A percentile compares a stretch with the other conserved stretches of the same genome.
Evolutionary conservation across 106 monocot species (phyloP).

Genomic region (Alisma plantagoaquatica): DNA sequence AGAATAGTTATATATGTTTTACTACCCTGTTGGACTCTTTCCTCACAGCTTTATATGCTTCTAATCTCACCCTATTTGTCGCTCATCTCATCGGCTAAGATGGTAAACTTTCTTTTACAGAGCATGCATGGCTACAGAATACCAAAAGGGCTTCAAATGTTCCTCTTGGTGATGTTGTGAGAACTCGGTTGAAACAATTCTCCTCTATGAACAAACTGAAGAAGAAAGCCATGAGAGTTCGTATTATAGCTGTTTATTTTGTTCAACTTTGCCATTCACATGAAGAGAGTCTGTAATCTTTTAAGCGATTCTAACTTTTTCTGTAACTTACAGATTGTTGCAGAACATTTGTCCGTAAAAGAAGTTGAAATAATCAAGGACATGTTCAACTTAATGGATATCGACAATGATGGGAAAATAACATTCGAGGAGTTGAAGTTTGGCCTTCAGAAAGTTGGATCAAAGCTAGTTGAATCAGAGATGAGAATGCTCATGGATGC

Average conservation of each 20-base stretch:
- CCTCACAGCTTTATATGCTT: no score
- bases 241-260: constrained; percentile 2
- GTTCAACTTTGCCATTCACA: not conserved
- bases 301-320: not conserved
- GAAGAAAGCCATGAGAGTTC: constrained; percentile 66
- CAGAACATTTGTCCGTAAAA: constrained; percentile 54
- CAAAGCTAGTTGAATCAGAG: constrained; percentile 50
- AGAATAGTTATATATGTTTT: no score
- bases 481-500: constrained; percentile 79
- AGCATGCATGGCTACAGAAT: constrained; percentile 64
- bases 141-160: constrained; percentile 43
- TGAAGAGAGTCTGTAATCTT: not conserved
- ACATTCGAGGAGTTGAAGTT: constrained; percentile 66
- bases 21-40: no score
- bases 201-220: constrained; percentile 72
- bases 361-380: constrained; percentile 61
- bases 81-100: no score
- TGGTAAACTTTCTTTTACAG: constrained; percentile 24
- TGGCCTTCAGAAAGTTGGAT: constrained; percentile 64
- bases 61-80: no score
- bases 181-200: constrained; percentile 63
- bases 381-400: constrained; percentile 66
- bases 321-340: constrained; percentile 42
- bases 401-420: constrained; percentile 50
- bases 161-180: constrained; percentile 61